Percentiles rank a stretch among this genome's conserved stretches.
These are phyloP conservation scores for Cyclotella cryptica DNA, from an alignment of 108 stramenopile genomes.

Conservation along the genomic window DNA sequence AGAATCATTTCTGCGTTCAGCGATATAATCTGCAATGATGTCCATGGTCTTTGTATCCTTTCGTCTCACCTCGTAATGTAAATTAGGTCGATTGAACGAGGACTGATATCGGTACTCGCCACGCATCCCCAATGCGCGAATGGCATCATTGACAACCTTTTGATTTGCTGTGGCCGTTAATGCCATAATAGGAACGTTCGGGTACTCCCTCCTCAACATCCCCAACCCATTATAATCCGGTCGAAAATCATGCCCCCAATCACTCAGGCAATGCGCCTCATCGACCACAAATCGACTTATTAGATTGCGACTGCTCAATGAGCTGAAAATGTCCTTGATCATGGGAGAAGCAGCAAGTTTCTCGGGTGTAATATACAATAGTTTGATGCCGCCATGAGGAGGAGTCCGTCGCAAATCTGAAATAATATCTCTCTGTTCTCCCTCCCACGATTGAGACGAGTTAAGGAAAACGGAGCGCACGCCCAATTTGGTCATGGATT, in stretches of 20 bases:
- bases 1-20: conserved; percentile 73
- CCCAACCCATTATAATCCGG: conserved; percentile 93
- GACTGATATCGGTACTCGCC: conserved; percentile 72
- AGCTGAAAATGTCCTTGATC: conserved; percentile 77
- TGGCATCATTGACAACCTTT: conserved; percentile 92
- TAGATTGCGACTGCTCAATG: conserved; percentile 62
- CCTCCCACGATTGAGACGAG: conserved; percentile 82
- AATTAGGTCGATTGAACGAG: conserved; percentile 96
- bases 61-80: conserved; percentile 92
- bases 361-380: conserved; percentile 99
- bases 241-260: conserved; percentile 71
- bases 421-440: conserved; percentile 73
- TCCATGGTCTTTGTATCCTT: conserved; percentile 87
- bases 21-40: conserved; percentile 83
- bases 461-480: conserved; percentile 86
- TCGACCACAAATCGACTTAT: conserved; percentile 98
- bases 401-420: conserved; percentile 61
- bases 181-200: conserved; percentile 96
- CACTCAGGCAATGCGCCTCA: conserved; percentile 95
- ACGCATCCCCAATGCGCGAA: conserved; percentile 83
- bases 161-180: conserved; percentile 99
- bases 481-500: conserved; percentile 82
- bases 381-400: conserved; percentile 87
- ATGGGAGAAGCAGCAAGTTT: conserved; percentile 82
- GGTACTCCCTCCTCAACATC: conserved; percentile 86